Evolutionary conservation across 345 rosid species (phyloP).

Genomic region (Salix arbutifolia): DNA sequence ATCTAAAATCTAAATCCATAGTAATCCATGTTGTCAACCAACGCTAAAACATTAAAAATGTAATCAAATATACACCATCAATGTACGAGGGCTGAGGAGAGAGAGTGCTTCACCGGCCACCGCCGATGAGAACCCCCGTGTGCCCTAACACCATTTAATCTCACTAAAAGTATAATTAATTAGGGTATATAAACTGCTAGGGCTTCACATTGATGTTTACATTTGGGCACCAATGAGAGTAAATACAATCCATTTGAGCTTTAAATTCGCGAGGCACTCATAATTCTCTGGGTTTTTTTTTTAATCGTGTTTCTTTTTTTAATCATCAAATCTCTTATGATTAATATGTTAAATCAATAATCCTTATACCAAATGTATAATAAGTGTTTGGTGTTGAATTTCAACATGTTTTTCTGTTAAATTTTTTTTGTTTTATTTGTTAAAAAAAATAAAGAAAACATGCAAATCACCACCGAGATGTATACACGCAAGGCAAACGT

Average conservation of each 20-base stretch:
- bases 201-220: neutral
- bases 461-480: no score
- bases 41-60: neutral
- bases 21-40: neutral
- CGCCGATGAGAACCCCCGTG: constrained; percentile 5
- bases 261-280: constrained; percentile 26
- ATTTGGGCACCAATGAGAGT: neutral
- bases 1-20: neutral
- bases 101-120: constrained; percentile 25
- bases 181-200: no score
- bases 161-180: constrained; percentile 4
- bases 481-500: no score
- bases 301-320: neutral
- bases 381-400: no score
- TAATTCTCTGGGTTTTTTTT: neutral
- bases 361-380: no score
- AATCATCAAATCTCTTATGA: neutral
- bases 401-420: no score
- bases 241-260: neutral
- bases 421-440: no score
- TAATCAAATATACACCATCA: no score
- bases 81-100: neutral
- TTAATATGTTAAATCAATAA: neutral
- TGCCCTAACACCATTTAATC: neutral
- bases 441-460: no score